Base-by-base conservation (phyloP, 805 yeast species). In the Candida khao-thaluensis region DNA sequence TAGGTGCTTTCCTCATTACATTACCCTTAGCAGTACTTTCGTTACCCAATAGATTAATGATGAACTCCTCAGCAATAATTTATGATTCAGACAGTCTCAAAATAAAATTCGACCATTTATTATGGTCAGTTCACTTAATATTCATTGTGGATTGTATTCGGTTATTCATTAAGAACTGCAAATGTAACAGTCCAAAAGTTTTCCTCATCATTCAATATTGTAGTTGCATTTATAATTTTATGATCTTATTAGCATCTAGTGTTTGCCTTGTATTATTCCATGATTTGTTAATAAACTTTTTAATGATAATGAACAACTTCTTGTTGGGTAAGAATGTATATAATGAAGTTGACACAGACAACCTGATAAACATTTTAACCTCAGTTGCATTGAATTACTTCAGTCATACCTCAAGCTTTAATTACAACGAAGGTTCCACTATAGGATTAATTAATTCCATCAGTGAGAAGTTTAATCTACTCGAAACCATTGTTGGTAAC, bases 51-150 rank as follows among this genome's bases (percentile, higher is more conserved):
- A 26, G 36, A 4, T 40, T 53, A 6, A 37, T 54, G 26, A 44
- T 53, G 30, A 57, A 52, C 22, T 53, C 64, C 8, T 44, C 62
- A 10, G 41, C 54, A 16, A 44, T 45, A 2, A 17, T 55, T 6
- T 38, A 45, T 34, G 28, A 17, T 7, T 25, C n/a, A 12, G 38
- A 33, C 3, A 22, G 20, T 9, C 17, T 49, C 26, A 25, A 21
- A 11, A 12, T 64, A n/a, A 52, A 48, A 9, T 53, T 50, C 10
- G 67, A 62, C 38, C 63, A 62, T 35, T 18, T 61, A 17, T 46
- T 46, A 30, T 38, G 51, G 30, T 40, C 62, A 9, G 18, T 53
- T 8, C 20, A 47, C 17, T 12, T 43, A 1, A 26, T 51, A 11
- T 59, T 51, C 33, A 16, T 40, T 9, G 20, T 17, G 6, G 28